These are phyloP conservation scores for Chrysophaeum taylorii DNA, from an alignment of 352 stramenopile species.

Conservation along the genomic window DNA sequence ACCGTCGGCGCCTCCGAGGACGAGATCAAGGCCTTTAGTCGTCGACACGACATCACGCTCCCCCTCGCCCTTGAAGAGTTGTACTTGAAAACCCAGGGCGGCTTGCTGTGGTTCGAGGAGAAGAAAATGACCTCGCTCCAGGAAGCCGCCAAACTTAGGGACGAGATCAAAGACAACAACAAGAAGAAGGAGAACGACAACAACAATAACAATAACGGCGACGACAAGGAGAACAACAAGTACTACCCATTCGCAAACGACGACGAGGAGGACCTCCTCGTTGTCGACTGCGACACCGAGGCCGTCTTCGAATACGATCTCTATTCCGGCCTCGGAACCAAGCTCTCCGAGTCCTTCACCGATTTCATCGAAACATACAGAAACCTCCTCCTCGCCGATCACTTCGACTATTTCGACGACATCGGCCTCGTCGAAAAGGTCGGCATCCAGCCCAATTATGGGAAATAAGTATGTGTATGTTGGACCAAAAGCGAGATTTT, in stretches of 20 bases:
- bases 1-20: no score
- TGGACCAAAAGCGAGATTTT: no score
- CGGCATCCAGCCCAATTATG: no score
- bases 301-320: constrained; percentile 57
- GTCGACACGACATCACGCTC: neutral
- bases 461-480: no score
- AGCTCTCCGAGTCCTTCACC: constrained; percentile 47
- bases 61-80: constrained; percentile 5
- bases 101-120: constrained; percentile 11
- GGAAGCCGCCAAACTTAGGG: neutral
- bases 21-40: neutral
- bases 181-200: neutral
- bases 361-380: constrained; percentile 62
- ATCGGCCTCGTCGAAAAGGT: constrained; percentile 54
- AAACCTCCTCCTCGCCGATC: constrained; percentile 60
- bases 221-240: constrained; percentile 46
- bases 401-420: constrained; percentile 66
- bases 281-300: constrained; percentile 43
- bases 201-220: constrained; percentile 51
- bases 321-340: constrained; percentile 46
- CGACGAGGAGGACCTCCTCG: constrained; percentile 50
- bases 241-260: constrained; percentile 61
- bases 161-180: neutral
- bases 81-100: neutral
- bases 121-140: neutral